Evolutionary conservation across 2,329 filamentous ascomycete species (phyloP).

Genomic region (Aspergillus sp.): DNA sequence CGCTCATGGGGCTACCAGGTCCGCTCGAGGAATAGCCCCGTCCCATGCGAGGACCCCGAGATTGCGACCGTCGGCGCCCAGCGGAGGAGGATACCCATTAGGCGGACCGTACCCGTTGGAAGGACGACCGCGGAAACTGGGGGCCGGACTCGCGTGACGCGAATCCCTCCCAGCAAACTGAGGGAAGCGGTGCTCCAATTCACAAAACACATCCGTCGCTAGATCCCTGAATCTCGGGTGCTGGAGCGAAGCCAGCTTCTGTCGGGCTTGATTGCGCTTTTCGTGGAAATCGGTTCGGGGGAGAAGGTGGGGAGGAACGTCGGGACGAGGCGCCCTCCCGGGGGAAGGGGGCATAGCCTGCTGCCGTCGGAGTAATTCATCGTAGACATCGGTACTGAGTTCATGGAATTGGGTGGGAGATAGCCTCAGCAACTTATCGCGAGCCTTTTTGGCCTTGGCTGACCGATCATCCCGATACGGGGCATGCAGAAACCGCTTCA

Average conservation of each 20-base stretch:
- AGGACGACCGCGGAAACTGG: slow-evolving; percentile 49
- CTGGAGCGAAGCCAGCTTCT: slow-evolving; percentile 85
- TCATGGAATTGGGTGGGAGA: slow-evolving; percentile 93
- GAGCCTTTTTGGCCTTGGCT: slow-evolving; percentile 75
- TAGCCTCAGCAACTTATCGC: slow-evolving; percentile 85
- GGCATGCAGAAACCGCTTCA: slow-evolving; percentile 66
- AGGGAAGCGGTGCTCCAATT: slow-evolving; percentile 84
- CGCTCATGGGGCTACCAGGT: slow-evolving; percentile 23
- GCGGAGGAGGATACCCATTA: slow-evolving; percentile 28
- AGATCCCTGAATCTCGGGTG: slow-evolving; percentile 81
- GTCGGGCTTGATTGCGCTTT: slow-evolving; percentile 94
- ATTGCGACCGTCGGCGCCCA: slow-evolving; percentile 35
- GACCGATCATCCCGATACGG: slow-evolving; percentile 66
- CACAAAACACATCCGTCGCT: slow-evolving; percentile 91
- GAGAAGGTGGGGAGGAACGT: slow-evolving; percentile 62
- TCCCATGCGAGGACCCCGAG: slow-evolving; percentile 28
- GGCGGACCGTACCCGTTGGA: slow-evolving; percentile 41
- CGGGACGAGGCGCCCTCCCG: slow-evolving; percentile 33
- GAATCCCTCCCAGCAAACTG: slow-evolving; percentile 63
- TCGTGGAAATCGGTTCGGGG: slow-evolving; percentile 90
- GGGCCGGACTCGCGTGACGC: slow-evolving; percentile 59
- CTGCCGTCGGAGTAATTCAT: slow-evolving; percentile 84
- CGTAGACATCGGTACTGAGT: slow-evolving; percentile 93
- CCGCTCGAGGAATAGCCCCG: slow-evolving; percentile 32
- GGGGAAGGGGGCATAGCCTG: slow-evolving; percentile 49